phyloP scores from a whole-genome alignment of 805 yeast genomes.

The Tetrapisispora phaffii region DNA sequence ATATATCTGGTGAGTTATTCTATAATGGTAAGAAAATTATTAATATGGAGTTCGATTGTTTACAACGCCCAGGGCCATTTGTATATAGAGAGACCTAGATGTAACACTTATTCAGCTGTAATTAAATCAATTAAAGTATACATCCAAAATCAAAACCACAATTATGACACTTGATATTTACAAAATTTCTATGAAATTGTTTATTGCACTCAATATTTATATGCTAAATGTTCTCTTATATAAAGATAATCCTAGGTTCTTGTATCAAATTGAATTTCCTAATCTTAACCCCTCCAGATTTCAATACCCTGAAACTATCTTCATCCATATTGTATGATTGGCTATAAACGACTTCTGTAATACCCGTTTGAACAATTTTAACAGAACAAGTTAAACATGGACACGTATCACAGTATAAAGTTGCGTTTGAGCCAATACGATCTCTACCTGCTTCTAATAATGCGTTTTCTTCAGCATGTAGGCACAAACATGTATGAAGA shows the following conservation, averaged over 20 bases:
- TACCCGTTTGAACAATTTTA: constrained; percentile 88
- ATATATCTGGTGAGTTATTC: constrained; percentile 50
- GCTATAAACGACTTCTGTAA: constrained; percentile 84
- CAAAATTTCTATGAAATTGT: background rate
- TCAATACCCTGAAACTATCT: constrained; percentile 58
- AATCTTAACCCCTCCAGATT: constrained; percentile 60
- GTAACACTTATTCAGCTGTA: too few species aligned
- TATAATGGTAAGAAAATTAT: constrained; percentile 48
- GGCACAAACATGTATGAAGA: constrained; percentile 76
- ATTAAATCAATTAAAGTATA: too few species aligned
- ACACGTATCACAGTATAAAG: constrained; percentile 88
- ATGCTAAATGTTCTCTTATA: constrained; percentile 3
- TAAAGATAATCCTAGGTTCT: constrained; percentile 21
- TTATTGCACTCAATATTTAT: background rate
- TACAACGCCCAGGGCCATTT: constrained; percentile 50
- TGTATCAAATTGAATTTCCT: constrained; percentile 42
- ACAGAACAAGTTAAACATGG: constrained; percentile 95
- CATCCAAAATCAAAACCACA: too few species aligned
- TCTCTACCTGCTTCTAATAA: constrained; percentile 88
- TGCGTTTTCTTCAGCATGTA: constrained; percentile 97
- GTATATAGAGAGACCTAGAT: constrained; percentile 36
- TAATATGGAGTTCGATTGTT: constrained; percentile 33
- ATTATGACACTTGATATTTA: background rate
- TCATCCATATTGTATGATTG: constrained; percentile 89
- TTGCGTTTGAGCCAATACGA: constrained; percentile 53